Percentiles rank a stretch among this genome's conserved stretches.
phyloP scores from a whole-genome alignment of 176 grass and related monocot species.

The Carex kokanica region DNA sequence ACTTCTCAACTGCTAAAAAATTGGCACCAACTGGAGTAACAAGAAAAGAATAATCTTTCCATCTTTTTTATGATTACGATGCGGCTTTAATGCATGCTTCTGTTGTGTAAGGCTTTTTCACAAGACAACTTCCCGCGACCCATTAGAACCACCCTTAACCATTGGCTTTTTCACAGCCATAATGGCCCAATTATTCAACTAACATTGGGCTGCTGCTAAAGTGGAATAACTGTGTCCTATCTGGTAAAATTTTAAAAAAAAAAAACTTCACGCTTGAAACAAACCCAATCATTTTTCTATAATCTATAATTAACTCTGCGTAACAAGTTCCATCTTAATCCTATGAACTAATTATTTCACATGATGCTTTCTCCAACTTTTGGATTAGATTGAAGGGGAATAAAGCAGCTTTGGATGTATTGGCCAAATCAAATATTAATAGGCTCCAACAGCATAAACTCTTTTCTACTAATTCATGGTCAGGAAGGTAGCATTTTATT shows the following conservation, averaged over 20 bases:
- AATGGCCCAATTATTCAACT: background rate
- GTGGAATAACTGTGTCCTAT: no score
- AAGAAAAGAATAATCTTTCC: no score
- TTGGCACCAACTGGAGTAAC: no score
- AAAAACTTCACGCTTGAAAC: background rate
- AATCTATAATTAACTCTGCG: background rate
- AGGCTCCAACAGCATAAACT: background rate
- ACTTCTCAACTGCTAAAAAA: no score
- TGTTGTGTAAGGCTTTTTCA: no score
- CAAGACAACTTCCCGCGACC: no score
- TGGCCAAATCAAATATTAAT: background rate
- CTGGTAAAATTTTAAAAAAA: background rate
- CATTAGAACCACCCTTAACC: no score
- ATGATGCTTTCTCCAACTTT: background rate
- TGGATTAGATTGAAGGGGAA: constrained; percentile 18
- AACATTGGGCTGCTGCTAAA: background rate
- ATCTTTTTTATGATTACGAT: no score
- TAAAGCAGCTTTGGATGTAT: background rate
- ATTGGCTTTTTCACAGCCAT: background rate
- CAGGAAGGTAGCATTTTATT: constrained; percentile 5
- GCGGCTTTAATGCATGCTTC: no score
- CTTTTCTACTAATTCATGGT: constrained; percentile 14
- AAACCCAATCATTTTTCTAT: background rate
- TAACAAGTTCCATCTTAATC: background rate
- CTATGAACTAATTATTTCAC: background rate